Percentiles rank a stretch among this genome's conserved stretches.
Conservation (phyloP, 495 filamentous ascomycete genomes). For the Neurospora discreta region DNA sequence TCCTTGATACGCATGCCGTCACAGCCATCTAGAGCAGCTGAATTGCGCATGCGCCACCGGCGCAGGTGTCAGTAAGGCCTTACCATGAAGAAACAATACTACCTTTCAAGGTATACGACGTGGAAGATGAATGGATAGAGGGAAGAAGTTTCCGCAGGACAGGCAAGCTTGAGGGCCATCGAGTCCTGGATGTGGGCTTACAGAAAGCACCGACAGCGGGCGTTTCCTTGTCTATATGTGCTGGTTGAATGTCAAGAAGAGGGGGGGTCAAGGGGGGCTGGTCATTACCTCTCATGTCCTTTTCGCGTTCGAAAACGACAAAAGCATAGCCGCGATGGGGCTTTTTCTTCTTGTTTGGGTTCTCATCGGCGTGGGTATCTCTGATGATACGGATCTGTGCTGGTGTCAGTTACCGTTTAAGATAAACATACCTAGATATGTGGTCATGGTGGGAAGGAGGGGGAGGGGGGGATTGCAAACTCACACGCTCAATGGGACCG, state of each 20-base stretch:
- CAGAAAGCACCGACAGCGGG: slow-evolving; percentile 2
- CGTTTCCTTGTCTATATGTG: slow-evolving; percentile 2
- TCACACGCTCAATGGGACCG: slow-evolving; percentile 86
- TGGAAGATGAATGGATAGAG: slow-evolving; percentile 8
- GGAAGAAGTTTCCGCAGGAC: slow-evolving; percentile 21
- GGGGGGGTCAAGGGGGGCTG: slow-evolving; percentile 26
- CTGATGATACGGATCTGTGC: slow-evolving; percentile 75
- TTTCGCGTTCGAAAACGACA: slow-evolving; percentile 92
- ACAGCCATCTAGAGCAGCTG: slow-evolving; percentile 46
- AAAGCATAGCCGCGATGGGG: slow-evolving; percentile 88
- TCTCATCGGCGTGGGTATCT: slow-evolving; percentile 53
- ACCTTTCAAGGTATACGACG: slow-evolving; percentile 9
- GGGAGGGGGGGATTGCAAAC: slow-evolving; percentile 11
- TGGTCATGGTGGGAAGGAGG: background rate
- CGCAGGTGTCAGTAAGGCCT: slow-evolving; percentile 46
- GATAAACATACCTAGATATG: background rate
- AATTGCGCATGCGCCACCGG: slow-evolving; percentile 38
- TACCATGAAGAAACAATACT: slow-evolving; percentile 32
- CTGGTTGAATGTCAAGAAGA: slow-evolving; percentile 20
- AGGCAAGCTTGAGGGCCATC: slow-evolving; percentile 49
- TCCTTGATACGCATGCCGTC: slow-evolving; percentile 91
- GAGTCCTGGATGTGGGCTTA: slow-evolving; percentile 22
- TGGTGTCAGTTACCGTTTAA: background rate
- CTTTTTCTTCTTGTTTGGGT: slow-evolving; percentile 70
- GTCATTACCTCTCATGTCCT: slow-evolving; percentile 96